phyloP scores from a whole-genome alignment of 1,284 basidiomycete genomes.

The Cutaneotrichosporon dermatis region DNA sequence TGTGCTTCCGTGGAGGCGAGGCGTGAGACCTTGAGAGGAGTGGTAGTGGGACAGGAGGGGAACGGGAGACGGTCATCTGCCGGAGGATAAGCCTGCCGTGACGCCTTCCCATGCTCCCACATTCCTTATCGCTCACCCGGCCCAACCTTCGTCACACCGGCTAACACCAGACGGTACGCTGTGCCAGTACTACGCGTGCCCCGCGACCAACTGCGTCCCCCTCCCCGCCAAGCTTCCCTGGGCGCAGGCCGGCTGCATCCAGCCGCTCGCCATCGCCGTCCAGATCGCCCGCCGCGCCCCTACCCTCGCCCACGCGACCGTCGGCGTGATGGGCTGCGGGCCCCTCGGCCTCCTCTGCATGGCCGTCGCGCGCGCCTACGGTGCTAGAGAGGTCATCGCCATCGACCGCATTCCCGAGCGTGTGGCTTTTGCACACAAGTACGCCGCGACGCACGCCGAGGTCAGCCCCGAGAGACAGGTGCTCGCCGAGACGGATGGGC shows the following conservation, averaged over 20 bases:
- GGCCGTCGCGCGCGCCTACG: slow-evolving; percentile 82
- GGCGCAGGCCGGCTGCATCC: slow-evolving; percentile 27
- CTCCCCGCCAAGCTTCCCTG: slow-evolving; percentile 20
- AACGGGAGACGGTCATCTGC: too few species aligned
- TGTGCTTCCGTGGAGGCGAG: too few species aligned
- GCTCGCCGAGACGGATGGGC: not conserved
- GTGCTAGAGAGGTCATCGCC: slow-evolving; percentile 70
- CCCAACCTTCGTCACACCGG: too few species aligned
- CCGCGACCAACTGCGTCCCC: slow-evolving; percentile 12
- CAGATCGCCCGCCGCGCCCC: slow-evolving; percentile 51
- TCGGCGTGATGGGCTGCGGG: slow-evolving; percentile 77
- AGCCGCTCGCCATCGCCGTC: slow-evolving; percentile 79
- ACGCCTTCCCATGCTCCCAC: too few species aligned
- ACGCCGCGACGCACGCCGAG: slow-evolving; percentile 56
- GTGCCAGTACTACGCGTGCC: slow-evolving; percentile 19
- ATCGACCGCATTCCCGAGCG: slow-evolving; percentile 58
- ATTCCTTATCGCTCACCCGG: too few species aligned
- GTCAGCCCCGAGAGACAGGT: not conserved
- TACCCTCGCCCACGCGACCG: slow-evolving; percentile 54
- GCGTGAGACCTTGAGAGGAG: too few species aligned
- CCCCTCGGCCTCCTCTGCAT: slow-evolving; percentile 86
- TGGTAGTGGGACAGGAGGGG: too few species aligned
- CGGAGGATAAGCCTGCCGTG: too few species aligned
- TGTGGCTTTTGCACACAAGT: slow-evolving; percentile 75
- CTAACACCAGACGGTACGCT: slow-evolving; percentile 23